Conservation (phyloP, 164 flowering plant species). For the Berberis vulgaris region DNA sequence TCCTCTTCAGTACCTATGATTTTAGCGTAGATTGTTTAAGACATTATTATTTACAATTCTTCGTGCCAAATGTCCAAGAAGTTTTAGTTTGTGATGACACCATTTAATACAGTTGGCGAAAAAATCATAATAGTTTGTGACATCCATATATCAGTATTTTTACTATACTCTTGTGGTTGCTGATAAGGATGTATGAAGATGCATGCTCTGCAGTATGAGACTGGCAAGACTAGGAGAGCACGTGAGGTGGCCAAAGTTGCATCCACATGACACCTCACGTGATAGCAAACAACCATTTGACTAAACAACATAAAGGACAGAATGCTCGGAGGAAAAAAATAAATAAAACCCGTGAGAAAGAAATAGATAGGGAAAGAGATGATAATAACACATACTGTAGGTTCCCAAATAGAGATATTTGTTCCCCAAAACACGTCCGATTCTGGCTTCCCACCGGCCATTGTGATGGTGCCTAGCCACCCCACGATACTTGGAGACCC, state of each 20-base stretch:
- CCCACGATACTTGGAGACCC: conserved; percentile 93
- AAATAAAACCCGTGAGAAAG: background rate
- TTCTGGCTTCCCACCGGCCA: conserved; percentile 55
- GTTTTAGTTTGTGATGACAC: background rate
- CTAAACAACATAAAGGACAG: background rate
- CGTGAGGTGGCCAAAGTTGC: too few species aligned
- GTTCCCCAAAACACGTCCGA: conserved; percentile 47
- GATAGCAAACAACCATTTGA: background rate
- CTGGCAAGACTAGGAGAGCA: too few species aligned
- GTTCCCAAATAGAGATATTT: conserved; percentile 49
- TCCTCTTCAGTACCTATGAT: conserved; percentile 29
- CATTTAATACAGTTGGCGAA: background rate
- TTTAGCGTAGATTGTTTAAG: too few species aligned
- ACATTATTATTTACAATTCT: background rate
- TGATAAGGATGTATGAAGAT: too few species aligned
- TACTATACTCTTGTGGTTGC: too few species aligned
- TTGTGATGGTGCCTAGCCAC: conserved; percentile 77
- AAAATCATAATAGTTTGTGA: background rate
- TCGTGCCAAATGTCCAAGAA: background rate
- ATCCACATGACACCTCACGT: too few species aligned
- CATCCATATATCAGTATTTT: background rate
- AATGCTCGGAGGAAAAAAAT: background rate
- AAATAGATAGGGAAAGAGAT: background rate
- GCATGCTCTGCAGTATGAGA: too few species aligned
- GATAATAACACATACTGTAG: conserved; percentile 19